Evolutionary conservation across 345 rosid genomes (phyloP).

Genomic region (Pistacia atlantica): DNA sequence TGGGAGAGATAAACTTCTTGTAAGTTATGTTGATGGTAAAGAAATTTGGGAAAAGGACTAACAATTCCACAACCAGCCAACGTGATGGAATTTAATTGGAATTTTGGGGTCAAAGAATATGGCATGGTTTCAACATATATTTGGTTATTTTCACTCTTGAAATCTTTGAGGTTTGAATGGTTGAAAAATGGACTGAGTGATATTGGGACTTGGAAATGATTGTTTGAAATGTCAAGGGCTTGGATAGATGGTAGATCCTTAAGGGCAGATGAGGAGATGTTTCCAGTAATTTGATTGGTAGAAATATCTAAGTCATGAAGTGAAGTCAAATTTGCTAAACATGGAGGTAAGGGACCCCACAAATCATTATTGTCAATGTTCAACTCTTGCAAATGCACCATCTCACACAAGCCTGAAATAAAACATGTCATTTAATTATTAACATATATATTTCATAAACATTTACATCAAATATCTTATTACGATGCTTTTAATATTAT

Average conservation of each 20-base stretch:
- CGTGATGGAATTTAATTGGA: not conserved
- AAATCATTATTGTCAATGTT: not conserved
- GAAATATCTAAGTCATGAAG: not conserved
- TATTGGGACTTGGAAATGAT: not conserved
- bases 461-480: too few species aligned
- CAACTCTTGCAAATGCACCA: not conserved
- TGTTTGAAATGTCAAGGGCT: not conserved
- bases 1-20: not conserved
- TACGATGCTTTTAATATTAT: too few species aligned
- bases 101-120: not conserved
- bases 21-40: constrained; percentile 2
- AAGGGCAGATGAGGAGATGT: not conserved
- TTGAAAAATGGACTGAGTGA: constrained; percentile 14
- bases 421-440: too few species aligned
- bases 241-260: not conserved
- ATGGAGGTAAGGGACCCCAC: not conserved
- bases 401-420: not conserved
- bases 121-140: not conserved
- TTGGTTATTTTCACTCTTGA: too few species aligned
- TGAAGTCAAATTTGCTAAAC: not conserved
- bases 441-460: too few species aligned
- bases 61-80: not conserved
- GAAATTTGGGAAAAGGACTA: not conserved
- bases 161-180: not conserved
- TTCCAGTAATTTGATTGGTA: not conserved